Evolutionary conservation across 768 basidiomycete species (phyloP).

Genomic region (Termitomyces titanicus): DNA sequence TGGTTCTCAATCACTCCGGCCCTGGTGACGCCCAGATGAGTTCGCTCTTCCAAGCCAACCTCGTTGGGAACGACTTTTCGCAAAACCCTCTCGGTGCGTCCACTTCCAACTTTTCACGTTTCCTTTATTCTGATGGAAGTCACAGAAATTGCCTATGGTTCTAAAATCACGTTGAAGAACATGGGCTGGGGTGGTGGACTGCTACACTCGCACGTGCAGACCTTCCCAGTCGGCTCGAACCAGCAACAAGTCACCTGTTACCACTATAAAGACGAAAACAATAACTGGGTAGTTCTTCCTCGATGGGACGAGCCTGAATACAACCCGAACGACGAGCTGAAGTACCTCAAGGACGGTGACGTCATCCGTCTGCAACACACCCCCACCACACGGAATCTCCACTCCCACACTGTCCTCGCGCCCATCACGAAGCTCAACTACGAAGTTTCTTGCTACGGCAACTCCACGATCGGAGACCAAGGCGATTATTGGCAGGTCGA

Average conservation of each 20-base stretch:
- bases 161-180: conserved; percentile 90
- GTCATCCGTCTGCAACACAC: conserved; percentile 77
- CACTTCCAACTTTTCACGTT: not conserved
- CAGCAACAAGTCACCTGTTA: conserved; percentile 99
- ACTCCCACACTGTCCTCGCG: conserved; percentile 86
- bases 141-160: conserved; percentile 84
- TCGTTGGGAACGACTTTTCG: conserved; percentile 92
- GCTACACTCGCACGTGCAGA: conserved; percentile 95
- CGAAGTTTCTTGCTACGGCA: conserved; percentile 95
- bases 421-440: conserved; percentile 86
- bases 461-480: conserved; percentile 79
- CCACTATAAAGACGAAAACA: conserved; percentile 99
- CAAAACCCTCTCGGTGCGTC: conserved; percentile 78
- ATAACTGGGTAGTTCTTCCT: conserved; percentile 82
- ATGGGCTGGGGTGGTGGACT: conserved; percentile 98
- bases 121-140: not conserved
- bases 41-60: conserved; percentile 95
- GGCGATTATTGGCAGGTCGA: conserved; percentile 94
- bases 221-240: conserved; percentile 84
- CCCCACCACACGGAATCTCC: conserved; percentile 85
- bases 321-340: conserved; percentile 63
- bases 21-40: conserved; percentile 99
- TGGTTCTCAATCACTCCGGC: conserved; percentile 90
- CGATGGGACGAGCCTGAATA: conserved; percentile 72
- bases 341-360: conserved; percentile 74